Conservation (phyloP, 2,329 filamentous ascomycete species). For the Beauveria brongniartii region DNA sequence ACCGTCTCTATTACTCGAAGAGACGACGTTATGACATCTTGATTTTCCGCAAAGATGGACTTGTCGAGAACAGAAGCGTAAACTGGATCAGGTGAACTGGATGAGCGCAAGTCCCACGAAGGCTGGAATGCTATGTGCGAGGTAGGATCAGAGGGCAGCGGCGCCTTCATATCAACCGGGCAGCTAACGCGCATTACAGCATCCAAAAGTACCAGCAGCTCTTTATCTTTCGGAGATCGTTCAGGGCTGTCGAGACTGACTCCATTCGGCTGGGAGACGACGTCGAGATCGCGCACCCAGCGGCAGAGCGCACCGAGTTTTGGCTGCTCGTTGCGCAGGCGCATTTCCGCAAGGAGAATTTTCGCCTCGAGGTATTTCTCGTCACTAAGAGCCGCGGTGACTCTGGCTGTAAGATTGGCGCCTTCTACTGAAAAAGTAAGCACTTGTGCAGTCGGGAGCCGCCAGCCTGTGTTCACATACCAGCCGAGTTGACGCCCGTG, state of each 20-base stretch:
- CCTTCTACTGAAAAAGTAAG: constrained; percentile 29
- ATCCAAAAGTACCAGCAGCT: constrained; percentile 54
- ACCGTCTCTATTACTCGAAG: constrained; percentile 56
- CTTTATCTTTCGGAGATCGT: constrained; percentile 39
- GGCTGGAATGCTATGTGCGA: constrained; percentile 49
- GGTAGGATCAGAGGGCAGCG: constrained; percentile 23
- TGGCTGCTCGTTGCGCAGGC: constrained; percentile 54
- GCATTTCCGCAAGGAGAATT: constrained; percentile 61
- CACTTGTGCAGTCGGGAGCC: constrained; percentile 3
- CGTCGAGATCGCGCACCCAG: constrained; percentile 64
- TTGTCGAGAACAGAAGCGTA: constrained; percentile 53
- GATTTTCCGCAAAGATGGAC: constrained; percentile 38
- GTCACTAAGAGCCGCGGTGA: constrained; percentile 58
- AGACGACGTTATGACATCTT: constrained; percentile 27
- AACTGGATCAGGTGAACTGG: constrained; percentile 33
- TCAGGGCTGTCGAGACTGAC: constrained; percentile 22
- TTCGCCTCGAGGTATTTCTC: constrained; percentile 57
- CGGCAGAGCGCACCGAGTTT: constrained; percentile 62
- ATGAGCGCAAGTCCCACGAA: constrained; percentile 50
- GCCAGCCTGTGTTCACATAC: constrained; percentile 21
- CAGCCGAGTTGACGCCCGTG: constrained; percentile 52
- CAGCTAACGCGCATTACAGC: constrained; percentile 56
- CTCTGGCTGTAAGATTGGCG: constrained; percentile 57
- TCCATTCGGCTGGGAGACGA: constrained; percentile 48
- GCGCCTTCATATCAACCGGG: constrained; percentile 44